Evolutionary conservation across 129 eudicot genomes (phyloP).

Genomic region (Heracleum sosnowskyi): DNA sequence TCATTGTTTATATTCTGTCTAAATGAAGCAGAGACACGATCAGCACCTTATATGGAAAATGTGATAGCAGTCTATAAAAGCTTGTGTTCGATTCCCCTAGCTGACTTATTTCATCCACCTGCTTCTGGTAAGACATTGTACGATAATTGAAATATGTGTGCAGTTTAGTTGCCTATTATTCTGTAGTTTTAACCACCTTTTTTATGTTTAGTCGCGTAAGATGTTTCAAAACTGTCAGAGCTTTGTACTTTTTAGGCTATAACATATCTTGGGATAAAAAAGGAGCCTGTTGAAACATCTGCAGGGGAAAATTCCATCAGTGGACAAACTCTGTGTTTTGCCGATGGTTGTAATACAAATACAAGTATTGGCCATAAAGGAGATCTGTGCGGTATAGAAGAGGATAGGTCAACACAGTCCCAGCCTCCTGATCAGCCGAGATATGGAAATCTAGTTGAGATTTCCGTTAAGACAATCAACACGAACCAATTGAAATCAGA

Average conservation of each 20-base stretch:
- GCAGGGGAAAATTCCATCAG: constrained; percentile 32
- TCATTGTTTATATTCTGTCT: neutral
- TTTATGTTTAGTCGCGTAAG: constrained; percentile 6
- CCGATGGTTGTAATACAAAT: neutral
- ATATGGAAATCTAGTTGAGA: constrained; percentile 9
- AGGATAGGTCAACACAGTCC: constrained; percentile 1
- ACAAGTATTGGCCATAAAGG: constrained; percentile 2
- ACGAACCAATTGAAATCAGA: constrained; percentile 29
- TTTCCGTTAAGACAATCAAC: constrained; percentile 14
- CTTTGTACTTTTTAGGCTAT: constrained; percentile 14
- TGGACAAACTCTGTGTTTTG: constrained; percentile 4
- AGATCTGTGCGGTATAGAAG: neutral
- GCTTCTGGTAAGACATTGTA: constrained; percentile 34
- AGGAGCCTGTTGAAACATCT: constrained; percentile 15
- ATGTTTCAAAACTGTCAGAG: constrained; percentile 13
- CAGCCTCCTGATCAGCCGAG: constrained; percentile 5
- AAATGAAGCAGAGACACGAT: constrained; percentile 41
- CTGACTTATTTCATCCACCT: constrained; percentile 19
- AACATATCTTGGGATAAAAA: constrained; percentile 13
- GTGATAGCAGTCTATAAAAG: constrained; percentile 47
- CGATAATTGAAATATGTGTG: neutral
- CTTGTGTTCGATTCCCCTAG: constrained; percentile 34
- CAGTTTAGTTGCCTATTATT: neutral
- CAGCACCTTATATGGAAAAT: constrained; percentile 62
- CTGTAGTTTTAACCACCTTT: neutral